phyloP scores from a whole-genome alignment of 495 filamentous ascomycete genomes.

The Hypoxylon fuscum region DNA sequence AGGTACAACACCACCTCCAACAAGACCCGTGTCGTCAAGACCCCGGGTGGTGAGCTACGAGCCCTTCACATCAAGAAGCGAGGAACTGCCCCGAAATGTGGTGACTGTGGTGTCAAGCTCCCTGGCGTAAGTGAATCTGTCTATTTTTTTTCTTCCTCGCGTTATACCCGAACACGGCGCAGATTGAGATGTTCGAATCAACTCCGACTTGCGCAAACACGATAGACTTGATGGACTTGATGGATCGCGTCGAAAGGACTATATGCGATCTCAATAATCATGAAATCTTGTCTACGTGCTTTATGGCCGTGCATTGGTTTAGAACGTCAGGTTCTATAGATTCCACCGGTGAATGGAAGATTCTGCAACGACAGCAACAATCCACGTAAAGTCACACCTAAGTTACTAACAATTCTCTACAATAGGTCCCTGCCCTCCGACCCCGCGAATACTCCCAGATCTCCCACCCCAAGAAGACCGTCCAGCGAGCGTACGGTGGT shows the following conservation, averaged over 20 bases:
- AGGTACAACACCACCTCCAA: constrained; percentile 98
- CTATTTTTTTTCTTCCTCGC: constrained; percentile 8
- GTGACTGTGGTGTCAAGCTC: constrained; percentile 96
- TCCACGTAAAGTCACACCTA: too few species aligned
- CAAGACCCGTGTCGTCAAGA: constrained; percentile 95
- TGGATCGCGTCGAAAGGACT: too few species aligned
- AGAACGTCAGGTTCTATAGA: too few species aligned
- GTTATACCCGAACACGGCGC: neutral
- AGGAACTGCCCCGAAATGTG: constrained; percentile 95
- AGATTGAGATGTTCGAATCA: neutral
- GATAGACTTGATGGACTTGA: neutral
- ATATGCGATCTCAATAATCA: too few species aligned
- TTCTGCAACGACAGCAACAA: too few species aligned
- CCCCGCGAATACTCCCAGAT: constrained; percentile 96
- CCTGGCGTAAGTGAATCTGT: constrained; percentile 77
- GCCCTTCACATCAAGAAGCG: constrained; percentile 99
- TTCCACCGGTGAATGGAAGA: too few species aligned
- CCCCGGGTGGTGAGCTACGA: constrained; percentile 91
- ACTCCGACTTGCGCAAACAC: neutral
- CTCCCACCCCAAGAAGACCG: constrained; percentile 98
- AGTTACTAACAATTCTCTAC: constrained; percentile 29
- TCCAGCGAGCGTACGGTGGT: constrained; percentile 97
- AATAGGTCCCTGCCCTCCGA: constrained; percentile 91
- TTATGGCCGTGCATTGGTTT: too few species aligned
- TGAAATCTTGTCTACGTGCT: too few species aligned